A percentile compares a stretch with the other conserved stretches of the same genome.
Conservation (phyloP, 768 basidiomycete genomes). For the Collybia mongolica region DNA sequence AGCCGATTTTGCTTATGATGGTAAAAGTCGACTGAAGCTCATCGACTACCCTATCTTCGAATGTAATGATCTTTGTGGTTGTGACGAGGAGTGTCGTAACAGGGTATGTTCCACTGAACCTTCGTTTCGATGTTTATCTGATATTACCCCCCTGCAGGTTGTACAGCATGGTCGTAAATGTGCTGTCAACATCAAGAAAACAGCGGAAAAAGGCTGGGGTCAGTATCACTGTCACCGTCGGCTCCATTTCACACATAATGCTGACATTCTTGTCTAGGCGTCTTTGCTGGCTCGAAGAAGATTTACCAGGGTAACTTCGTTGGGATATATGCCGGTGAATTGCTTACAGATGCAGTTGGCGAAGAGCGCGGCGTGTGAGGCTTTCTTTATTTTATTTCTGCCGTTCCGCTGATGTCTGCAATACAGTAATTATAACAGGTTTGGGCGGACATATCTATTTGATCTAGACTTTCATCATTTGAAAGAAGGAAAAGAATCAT, state of each 20-base stretch:
- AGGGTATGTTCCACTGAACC: constrained; percentile 46
- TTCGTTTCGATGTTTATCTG: not conserved
- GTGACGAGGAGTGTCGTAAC: constrained; percentile 80
- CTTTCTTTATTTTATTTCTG: too few species aligned
- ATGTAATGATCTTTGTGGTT: constrained; percentile 81
- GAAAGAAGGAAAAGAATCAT: constrained; percentile 31
- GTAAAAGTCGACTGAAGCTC: constrained; percentile 49
- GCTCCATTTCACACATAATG: not conserved
- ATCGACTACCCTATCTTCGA: constrained; percentile 73
- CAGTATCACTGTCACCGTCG: constrained; percentile 15
- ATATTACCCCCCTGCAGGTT: constrained; percentile 50
- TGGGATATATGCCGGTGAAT: constrained; percentile 85
- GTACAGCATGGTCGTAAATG: constrained; percentile 77
- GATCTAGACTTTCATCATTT: constrained; percentile 79
- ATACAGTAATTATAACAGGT: constrained; percentile 67
- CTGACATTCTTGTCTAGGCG: constrained; percentile 41
- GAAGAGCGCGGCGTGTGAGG: constrained; percentile 68
- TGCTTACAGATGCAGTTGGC: constrained; percentile 66
- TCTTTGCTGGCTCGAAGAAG: constrained; percentile 63
- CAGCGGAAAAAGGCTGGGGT: constrained; percentile 86
- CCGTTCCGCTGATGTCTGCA: too few species aligned
- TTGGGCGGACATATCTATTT: constrained; percentile 79
- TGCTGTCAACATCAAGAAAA: constrained; percentile 65
- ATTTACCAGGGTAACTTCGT: constrained; percentile 73
- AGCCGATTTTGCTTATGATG: constrained; percentile 70